These are phyloP conservation scores for Solanum hybrid DNA, from an alignment of 305 asterid species.

Conservation along the genomic window DNA sequence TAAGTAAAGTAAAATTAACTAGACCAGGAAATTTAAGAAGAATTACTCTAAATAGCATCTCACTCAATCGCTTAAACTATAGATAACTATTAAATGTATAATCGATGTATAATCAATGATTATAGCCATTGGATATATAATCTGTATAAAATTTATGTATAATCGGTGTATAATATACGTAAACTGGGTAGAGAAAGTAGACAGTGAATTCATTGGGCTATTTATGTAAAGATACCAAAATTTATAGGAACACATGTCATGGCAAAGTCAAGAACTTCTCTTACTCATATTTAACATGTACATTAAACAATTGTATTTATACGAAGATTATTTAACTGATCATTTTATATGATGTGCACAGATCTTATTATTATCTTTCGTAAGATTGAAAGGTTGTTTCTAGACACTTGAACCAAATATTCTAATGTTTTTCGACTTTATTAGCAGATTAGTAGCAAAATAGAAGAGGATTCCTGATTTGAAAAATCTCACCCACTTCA, in stretches of 20 bases:
- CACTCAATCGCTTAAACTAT: not conserved
- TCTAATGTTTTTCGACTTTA: not conserved
- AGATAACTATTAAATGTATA: not conserved
- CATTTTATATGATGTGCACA: not conserved
- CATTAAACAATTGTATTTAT: not conserved
- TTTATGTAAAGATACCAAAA: too few relatives aligned
- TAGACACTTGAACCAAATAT: not conserved
- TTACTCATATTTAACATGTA: not conserved
- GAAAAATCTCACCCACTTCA: not conserved
- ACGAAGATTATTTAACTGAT: not conserved
- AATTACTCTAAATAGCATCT: not conserved
- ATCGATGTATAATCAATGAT: not conserved
- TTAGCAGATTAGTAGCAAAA: not conserved
- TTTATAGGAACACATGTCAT: too few relatives aligned
- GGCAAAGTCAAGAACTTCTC: not conserved
- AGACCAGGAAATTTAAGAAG: not conserved
- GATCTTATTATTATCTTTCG: not conserved
- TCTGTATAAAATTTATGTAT: too few relatives aligned
- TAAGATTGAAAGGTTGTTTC: not conserved
- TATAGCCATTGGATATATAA: not conserved
- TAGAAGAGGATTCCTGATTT: not conserved
- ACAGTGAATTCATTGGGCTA: not conserved
- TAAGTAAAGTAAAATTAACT: not conserved
- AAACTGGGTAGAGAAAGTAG: too few relatives aligned
- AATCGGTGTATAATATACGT: too few relatives aligned